Evolutionary conservation across 306 rosid species (phyloP).

Genomic region (Cicer yamashitae): DNA sequence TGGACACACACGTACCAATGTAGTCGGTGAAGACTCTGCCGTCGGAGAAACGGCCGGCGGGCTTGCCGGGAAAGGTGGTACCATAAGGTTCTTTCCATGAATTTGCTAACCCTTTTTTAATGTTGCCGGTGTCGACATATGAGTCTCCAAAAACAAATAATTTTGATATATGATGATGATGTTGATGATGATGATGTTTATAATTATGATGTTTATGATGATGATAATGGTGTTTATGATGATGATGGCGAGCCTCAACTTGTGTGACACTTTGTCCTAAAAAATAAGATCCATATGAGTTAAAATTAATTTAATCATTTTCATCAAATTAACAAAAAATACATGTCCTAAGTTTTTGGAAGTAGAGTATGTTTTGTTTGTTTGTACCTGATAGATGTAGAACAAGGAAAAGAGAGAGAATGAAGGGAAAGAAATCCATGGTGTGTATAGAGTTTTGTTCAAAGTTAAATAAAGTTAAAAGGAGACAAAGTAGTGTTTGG

Average conservation of each 20-base stretch:
- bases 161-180: background rate
- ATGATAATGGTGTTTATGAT: background rate
- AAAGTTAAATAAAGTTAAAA: background rate
- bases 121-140: constrained; percentile 60
- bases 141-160: constrained; percentile 61
- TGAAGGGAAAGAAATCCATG: constrained; percentile 21
- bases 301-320: too few relatives aligned
- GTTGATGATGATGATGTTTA: background rate
- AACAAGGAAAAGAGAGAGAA: constrained; percentile 41
- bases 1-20: constrained; percentile 44
- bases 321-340: background rate
- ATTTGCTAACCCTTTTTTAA: constrained; percentile 23
- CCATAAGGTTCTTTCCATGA: constrained; percentile 62
- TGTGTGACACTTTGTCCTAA: constrained; percentile 34
- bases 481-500: background rate
- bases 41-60: constrained; percentile 61
- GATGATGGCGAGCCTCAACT: constrained; percentile 19
- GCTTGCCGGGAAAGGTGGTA: constrained; percentile 58
- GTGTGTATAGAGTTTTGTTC: background rate
- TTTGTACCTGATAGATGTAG: constrained; percentile 49
- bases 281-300: too few relatives aligned
- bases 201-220: background rate
- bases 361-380: background rate
- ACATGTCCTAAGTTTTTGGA: too few relatives aligned
- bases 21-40: constrained; percentile 60